Evolutionary conservation across 352 stramenopile species (phyloP).

Genomic region (Phytophthora multivora): DNA sequence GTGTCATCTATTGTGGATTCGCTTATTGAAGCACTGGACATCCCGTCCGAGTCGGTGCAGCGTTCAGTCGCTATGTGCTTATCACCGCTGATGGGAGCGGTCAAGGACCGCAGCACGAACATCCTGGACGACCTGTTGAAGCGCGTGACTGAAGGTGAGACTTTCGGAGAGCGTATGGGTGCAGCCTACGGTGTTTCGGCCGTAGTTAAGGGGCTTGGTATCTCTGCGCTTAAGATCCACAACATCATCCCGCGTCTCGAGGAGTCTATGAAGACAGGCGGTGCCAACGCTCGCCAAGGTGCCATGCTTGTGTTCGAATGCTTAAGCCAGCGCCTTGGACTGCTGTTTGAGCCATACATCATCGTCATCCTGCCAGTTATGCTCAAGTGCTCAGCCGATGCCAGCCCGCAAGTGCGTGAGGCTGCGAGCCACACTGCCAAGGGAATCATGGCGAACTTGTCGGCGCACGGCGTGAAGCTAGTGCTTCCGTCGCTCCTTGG

Average conservation of each 20-base stretch:
- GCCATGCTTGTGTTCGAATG: conserved; percentile 98
- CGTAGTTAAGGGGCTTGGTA: conserved; percentile 99
- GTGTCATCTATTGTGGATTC: conserved; percentile 88
- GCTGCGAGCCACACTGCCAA: conserved; percentile 94
- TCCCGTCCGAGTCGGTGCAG: conserved; percentile 94
- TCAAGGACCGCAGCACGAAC: conserved; percentile 74
- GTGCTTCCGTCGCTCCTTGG: conserved; percentile 97
- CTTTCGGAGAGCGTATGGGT: conserved; percentile 91
- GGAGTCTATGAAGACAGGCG: conserved; percentile 78
- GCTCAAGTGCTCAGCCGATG: conserved; percentile 98
- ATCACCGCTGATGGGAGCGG: conserved; percentile 84
- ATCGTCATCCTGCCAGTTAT: conserved; percentile 99
- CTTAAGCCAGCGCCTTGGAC: conserved; percentile 94
- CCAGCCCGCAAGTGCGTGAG: conserved; percentile 95
- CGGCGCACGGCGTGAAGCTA: conserved; percentile 98
- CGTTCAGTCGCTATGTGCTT: conserved; percentile 91
- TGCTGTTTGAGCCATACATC: conserved; percentile 98
- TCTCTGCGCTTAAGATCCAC: conserved; percentile 98
- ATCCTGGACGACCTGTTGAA: conserved; percentile 82
- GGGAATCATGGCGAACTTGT: conserved; percentile 99
- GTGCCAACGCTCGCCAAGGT: conserved; percentile 88
- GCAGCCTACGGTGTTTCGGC: conserved; percentile 98
- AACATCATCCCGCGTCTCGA: conserved; percentile 94
- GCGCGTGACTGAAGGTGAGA: conserved; percentile 74
- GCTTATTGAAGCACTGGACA: conserved; percentile 88